Evolutionary conservation across 495 filamentous ascomycete species (phyloP).

Genomic region (Extremus antarcticus): DNA sequence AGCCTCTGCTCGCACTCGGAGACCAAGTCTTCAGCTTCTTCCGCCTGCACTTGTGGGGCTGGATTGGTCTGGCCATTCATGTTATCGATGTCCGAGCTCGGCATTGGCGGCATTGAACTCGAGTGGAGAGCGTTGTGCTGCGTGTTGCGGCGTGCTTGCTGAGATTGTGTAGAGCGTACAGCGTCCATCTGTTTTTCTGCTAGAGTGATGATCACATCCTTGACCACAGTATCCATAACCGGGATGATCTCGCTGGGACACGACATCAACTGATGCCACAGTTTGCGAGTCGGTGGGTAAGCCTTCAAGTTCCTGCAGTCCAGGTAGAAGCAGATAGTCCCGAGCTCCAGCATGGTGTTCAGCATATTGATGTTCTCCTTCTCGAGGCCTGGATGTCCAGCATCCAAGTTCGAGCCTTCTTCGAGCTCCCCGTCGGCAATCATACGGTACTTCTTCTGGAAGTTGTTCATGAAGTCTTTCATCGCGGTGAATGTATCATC

Average conservation of each 20-base stretch:
- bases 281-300: conserved; percentile 81
- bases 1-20: conserved; percentile 54
- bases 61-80: conserved; percentile 13
- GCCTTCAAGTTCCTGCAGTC: conserved; percentile 83
- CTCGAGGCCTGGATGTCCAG: conserved; percentile 44
- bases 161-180: conserved; percentile 41
- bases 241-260: conserved; percentile 95
- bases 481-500: conserved; percentile 76
- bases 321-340: conserved; percentile 71
- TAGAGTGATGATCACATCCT: conserved; percentile 86
- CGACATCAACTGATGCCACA: conserved; percentile 87
- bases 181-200: conserved; percentile 63
- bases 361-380: conserved; percentile 78
- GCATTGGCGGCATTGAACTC: conserved; percentile 65
- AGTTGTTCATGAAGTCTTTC: conserved; percentile 84
- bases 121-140: conserved; percentile 32
- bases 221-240: conserved; percentile 87
- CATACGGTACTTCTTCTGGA: conserved; percentile 84
- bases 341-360: conserved; percentile 79
- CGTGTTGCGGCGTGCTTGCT: conserved; percentile 38
- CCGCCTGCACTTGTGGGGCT: conserved; percentile 5
- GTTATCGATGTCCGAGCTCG: conserved; percentile 61
- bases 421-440: conserved; percentile 74
- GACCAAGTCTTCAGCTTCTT: conserved; percentile 49
- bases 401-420: conserved; percentile 47